Evolutionary conservation across 2,329 filamentous ascomycete species (phyloP).

Genomic region (Didymosphaeria variabile): DNA sequence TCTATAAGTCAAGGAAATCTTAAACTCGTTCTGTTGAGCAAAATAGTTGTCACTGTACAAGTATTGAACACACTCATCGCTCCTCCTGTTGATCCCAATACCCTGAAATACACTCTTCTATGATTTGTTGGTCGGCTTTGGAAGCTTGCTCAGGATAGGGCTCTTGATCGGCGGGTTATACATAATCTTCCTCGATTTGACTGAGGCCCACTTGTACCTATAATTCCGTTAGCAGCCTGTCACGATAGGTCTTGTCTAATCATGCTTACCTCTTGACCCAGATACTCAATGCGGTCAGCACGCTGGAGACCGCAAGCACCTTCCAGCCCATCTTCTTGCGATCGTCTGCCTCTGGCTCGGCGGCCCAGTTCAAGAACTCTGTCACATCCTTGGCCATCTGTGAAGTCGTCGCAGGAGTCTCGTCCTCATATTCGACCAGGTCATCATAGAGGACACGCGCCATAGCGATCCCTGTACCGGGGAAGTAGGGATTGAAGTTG

Average conservation of each 20-base stretch:
- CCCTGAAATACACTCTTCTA: slow-evolving; percentile 36
- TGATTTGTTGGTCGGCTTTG: slow-evolving; percentile 47
- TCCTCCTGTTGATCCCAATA: slow-evolving; percentile 21
- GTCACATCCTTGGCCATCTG: slow-evolving; percentile 99
- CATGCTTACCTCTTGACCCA: slow-evolving; percentile 87
- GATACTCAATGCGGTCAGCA: slow-evolving; percentile 85
- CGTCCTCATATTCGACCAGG: slow-evolving; percentile 97
- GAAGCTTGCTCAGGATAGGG: slow-evolving; percentile 40
- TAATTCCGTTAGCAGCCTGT: slow-evolving; percentile 37
- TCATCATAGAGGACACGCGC: slow-evolving; percentile 97
- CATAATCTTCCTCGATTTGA: slow-evolving; percentile 94
- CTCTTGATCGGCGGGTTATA: slow-evolving; percentile 75
- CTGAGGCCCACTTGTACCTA: slow-evolving; percentile 93
- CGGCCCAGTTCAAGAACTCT: slow-evolving; percentile 99
- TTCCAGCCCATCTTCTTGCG: slow-evolving; percentile 99
- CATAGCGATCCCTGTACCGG: slow-evolving; percentile 98
- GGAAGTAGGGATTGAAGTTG: slow-evolving; percentile 99
- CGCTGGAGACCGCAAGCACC: slow-evolving; percentile 81
- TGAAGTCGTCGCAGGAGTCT: slow-evolving; percentile 89
- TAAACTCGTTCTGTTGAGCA: slow-evolving; percentile 41
- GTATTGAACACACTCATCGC: slow-evolving; percentile 47
- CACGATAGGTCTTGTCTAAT: not conserved
- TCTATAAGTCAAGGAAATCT: slow-evolving; percentile 42
- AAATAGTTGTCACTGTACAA: slow-evolving; percentile 51
- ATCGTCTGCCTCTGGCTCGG: slow-evolving; percentile 98